These are phyloP conservation scores for Fereydounia khargensis DNA, from an alignment of 1,284 basidiomycete genomes.

Conservation along the genomic window DNA sequence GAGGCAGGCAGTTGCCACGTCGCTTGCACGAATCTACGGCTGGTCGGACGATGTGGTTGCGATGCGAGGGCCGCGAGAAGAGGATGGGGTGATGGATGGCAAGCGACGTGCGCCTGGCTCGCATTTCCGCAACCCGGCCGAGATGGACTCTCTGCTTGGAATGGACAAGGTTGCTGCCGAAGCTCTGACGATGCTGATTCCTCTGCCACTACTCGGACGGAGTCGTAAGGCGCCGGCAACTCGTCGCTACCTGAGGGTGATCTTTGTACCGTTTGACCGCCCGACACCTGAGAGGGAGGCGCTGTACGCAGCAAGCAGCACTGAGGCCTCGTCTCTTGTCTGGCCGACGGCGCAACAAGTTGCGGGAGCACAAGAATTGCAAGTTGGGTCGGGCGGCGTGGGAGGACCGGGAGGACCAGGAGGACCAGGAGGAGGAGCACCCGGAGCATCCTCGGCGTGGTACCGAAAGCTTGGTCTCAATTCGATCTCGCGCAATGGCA, in stretches of 20 bases:
- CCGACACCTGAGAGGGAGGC: too few species aligned
- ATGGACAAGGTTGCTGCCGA: conserved; percentile 25
- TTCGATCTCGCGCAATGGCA: neutral
- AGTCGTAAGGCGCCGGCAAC: conserved; percentile 7
- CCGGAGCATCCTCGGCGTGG: neutral
- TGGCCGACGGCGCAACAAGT: too few species aligned
- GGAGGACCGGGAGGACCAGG: neutral
- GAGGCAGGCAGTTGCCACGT: conserved; percentile 7
- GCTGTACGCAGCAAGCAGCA: neutral
- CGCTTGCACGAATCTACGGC: conserved; percentile 19
- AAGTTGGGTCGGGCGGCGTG: too few species aligned
- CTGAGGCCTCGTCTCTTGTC: neutral
- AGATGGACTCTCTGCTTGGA: conserved; percentile 24
- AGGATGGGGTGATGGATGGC: too few species aligned
- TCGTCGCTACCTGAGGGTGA: conserved; percentile 34
- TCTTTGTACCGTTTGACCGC: conserved; percentile 32
- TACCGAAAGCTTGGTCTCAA: conserved; percentile 1
- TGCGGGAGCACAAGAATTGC: too few species aligned
- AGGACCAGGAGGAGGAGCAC: neutral
- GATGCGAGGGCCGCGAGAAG: too few species aligned
- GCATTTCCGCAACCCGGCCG: conserved; percentile 12
- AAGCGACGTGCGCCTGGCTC: too few species aligned
- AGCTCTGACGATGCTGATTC: conserved; percentile 46
- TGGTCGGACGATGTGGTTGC: conserved; percentile 12
- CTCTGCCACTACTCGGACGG: conserved; percentile 31